phyloP scores from a whole-genome alignment of 495 filamentous ascomycete species.

The Penicillium crystallinum region DNA sequence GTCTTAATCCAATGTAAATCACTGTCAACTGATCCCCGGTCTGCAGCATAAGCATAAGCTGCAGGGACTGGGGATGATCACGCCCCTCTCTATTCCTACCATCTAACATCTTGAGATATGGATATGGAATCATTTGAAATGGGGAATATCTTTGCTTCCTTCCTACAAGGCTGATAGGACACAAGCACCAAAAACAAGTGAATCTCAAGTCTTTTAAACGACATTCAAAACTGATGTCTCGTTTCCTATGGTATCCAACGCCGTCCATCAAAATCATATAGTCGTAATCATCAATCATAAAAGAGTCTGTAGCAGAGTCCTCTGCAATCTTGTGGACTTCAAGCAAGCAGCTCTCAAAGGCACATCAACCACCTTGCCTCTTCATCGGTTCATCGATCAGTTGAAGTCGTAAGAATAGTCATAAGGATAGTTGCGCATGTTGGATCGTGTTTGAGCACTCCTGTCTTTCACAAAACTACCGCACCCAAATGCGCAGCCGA shows the following conservation, averaged over 20 bases:
- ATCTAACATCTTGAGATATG: background rate
- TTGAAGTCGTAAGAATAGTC: background rate
- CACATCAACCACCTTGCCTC: too few species aligned
- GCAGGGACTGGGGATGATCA: background rate
- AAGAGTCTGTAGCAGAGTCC: background rate
- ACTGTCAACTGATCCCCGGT: background rate
- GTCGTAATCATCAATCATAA: constrained; percentile 12
- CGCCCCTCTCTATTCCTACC: background rate
- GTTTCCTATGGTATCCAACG: constrained; percentile 1
- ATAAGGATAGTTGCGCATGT: background rate
- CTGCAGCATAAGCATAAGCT: background rate
- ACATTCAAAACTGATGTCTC: background rate
- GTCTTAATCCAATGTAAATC: background rate
- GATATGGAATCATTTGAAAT: background rate
- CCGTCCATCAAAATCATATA: background rate
- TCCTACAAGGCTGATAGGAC: background rate
- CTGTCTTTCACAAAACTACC: background rate
- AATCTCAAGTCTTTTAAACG: background rate
- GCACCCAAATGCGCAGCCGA: background rate
- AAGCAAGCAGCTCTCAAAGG: background rate
- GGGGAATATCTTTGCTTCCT: background rate
- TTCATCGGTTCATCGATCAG: background rate
- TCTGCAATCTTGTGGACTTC: background rate
- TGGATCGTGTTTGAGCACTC: background rate
- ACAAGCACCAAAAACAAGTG: background rate